Evolutionary conservation across 352 stramenopile genomes (phyloP).

Genomic region (Hyaloperonospora arabidopsidis): DNA sequence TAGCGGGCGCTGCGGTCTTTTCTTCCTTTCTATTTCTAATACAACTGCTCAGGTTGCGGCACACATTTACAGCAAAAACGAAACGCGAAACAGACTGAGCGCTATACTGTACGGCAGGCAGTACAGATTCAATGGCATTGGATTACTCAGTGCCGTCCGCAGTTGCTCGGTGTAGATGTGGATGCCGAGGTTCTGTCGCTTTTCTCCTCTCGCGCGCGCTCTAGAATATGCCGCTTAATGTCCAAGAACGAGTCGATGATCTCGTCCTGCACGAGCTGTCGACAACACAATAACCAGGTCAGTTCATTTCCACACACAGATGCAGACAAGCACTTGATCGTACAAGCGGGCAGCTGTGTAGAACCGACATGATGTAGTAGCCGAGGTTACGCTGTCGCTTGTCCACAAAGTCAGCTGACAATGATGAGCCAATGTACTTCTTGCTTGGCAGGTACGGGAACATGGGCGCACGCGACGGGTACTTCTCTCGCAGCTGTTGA

Average conservation of each 20-base stretch:
- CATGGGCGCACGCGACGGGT: constrained; percentile 57
- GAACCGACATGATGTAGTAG: constrained; percentile 80
- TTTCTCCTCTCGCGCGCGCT: constrained; percentile 49
- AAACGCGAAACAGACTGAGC: too few species aligned
- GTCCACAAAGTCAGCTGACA: constrained; percentile 81
- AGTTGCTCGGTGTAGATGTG: constrained; percentile 16
- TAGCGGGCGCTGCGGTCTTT: too few species aligned
- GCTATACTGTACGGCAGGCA: too few species aligned
- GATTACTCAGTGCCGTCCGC: not conserved
- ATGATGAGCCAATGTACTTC: constrained; percentile 80
- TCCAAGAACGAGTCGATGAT: constrained; percentile 86
- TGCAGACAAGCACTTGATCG: not conserved
- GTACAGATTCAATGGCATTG: too few species aligned
- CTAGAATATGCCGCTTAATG: constrained; percentile 78
- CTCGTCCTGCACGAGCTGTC: constrained; percentile 72
- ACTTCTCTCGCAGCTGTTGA: constrained; percentile 73
- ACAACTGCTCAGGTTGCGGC: too few species aligned
- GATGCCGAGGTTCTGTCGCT: constrained; percentile 21
- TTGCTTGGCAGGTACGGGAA: constrained; percentile 81
- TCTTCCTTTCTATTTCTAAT: too few species aligned
- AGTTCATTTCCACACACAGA: not conserved
- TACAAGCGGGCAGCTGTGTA: constrained; percentile 73
- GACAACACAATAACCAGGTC: not conserved
- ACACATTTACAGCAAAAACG: too few species aligned
- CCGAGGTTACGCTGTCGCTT: constrained; percentile 81